Evolutionary conservation across 2,329 filamentous ascomycete genomes (phyloP).

Genomic region (Penicillium nordicum): DNA sequence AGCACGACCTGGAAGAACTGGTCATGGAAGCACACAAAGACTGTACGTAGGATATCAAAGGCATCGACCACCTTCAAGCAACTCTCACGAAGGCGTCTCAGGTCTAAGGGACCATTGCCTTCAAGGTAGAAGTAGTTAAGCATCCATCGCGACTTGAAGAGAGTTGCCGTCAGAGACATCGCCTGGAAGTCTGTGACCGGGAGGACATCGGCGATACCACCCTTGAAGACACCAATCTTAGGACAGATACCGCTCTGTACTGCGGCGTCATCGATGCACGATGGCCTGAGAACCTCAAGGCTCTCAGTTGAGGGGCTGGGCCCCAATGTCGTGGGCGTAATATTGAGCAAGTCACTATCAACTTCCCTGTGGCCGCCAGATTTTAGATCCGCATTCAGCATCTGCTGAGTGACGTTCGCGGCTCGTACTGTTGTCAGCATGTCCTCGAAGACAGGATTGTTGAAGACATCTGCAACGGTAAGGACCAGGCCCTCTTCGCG

Average conservation of each 20-base stretch:
- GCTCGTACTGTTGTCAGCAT: conserved; percentile 34
- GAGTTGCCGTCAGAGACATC: conserved; percentile 35
- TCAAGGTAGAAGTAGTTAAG: conserved; percentile 58
- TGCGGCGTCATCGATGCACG: conserved; percentile 36
- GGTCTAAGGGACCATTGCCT: conserved; percentile 43
- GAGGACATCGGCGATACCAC: conserved; percentile 55
- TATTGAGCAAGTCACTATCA: conserved; percentile 14
- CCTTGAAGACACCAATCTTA: conserved; percentile 50
- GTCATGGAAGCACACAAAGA: conserved; percentile 56
- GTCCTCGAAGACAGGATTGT: conserved; percentile 40
- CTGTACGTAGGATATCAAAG: conserved; percentile 64
- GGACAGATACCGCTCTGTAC: conserved; percentile 50
- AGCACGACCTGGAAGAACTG: conserved; percentile 58
- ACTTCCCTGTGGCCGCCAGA: conserved; percentile 13
- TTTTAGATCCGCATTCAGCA: conserved; percentile 22
- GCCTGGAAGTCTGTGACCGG: conserved; percentile 53
- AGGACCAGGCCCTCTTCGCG: conserved; percentile 40
- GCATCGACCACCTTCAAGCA: conserved; percentile 53
- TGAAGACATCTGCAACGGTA: conserved; percentile 45
- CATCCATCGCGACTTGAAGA: conserved; percentile 42
- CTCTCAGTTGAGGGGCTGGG: conserved; percentile 23
- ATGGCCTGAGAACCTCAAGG: conserved; percentile 26
- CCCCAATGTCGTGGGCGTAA: conserved; percentile 12
- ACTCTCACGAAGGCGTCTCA: conserved; percentile 45
- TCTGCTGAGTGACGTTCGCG: conserved; percentile 23